Conservation (phyloP, 345 rosid species). For the Ceriops zippeliana region DNA sequence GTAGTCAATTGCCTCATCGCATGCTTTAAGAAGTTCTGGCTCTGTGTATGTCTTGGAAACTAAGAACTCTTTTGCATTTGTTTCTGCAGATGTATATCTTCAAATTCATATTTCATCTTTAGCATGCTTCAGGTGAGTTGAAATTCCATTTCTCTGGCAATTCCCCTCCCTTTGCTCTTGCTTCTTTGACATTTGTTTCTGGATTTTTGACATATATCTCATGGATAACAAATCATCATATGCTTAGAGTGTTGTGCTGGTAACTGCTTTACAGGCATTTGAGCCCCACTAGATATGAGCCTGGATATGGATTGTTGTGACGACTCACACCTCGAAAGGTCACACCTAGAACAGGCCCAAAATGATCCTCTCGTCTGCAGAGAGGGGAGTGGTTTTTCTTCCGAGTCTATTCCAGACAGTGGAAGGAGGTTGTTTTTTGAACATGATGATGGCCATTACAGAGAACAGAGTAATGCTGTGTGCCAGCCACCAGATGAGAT, state of each 20-base stretch:
- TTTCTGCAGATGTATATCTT: conserved; percentile 76
- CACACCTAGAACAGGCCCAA: conserved; percentile 36
- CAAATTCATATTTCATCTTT: conserved; percentile 70
- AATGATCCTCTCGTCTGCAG: conserved; percentile 40
- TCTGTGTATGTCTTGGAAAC: neutral
- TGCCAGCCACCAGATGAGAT: conserved; percentile 22
- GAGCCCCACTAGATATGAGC: conserved; percentile 97
- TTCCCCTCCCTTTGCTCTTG: neutral
- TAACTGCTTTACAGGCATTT: conserved; percentile 66
- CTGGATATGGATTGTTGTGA: conserved; percentile 53
- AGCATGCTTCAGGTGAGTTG: conserved; percentile 80
- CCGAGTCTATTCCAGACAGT: conserved; percentile 38
- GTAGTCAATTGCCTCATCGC: neutral
- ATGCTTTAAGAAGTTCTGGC: neutral
- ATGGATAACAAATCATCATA: conserved; percentile 13
- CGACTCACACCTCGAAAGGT: conserved; percentile 37
- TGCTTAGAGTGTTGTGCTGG: conserved; percentile 5
- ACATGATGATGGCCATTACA: conserved; percentile 18
- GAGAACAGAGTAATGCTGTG: conserved; percentile 27
- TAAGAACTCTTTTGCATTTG: conserved; percentile 14
- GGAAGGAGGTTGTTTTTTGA: conserved; percentile 36
- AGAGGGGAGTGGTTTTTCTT: conserved; percentile 41
- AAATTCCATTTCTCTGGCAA: neutral
- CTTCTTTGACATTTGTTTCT: neutral
- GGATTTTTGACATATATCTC: neutral